Conservation (phyloP, 345 rosid genomes). For the Camelina hispida region DNA sequence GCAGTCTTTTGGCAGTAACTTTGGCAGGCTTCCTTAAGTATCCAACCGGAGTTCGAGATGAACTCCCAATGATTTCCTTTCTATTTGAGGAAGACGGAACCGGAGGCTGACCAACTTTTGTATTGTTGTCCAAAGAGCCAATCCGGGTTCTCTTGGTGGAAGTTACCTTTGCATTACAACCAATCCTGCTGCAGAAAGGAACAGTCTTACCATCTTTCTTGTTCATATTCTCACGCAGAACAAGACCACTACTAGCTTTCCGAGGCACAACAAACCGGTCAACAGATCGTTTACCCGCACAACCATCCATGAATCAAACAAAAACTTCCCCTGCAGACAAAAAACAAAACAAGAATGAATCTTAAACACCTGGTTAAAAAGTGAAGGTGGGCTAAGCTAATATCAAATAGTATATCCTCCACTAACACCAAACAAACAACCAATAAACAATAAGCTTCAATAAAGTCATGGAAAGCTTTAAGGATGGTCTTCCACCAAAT, state of each 20-base stretch:
- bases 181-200: constrained; percentile 67
- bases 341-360: not conserved
- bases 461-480: constrained; percentile 20
- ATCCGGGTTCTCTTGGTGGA: constrained; percentile 52
- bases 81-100: constrained; percentile 50
- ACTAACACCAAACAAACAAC: constrained; percentile 18
- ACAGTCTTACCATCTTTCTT: constrained; percentile 59
- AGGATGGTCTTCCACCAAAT: constrained; percentile 31
- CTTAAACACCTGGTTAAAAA: constrained; percentile 6
- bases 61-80: constrained; percentile 74
- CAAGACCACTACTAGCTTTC: constrained; percentile 60
- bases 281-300: constrained; percentile 62
- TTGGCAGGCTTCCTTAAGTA: constrained; percentile 49
- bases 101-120: constrained; percentile 26
- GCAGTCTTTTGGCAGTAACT: constrained; percentile 44
- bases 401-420: constrained; percentile 15
- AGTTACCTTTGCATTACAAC: constrained; percentile 65
- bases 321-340: constrained; percentile 19
- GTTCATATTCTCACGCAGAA: constrained; percentile 61
- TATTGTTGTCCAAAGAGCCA: constrained; percentile 55
- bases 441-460: constrained; percentile 22
- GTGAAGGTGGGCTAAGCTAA: not conserved
- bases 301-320: constrained; percentile 66
- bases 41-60: constrained; percentile 52
- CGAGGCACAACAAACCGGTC: constrained; percentile 44